A percentile compares a stretch with the other conserved stretches of the same genome.
Evolutionary conservation across 225 moss, liverwort and hornwort genomes (phyloP).

Genomic region (Rhytidiadelphus loreus): DNA sequence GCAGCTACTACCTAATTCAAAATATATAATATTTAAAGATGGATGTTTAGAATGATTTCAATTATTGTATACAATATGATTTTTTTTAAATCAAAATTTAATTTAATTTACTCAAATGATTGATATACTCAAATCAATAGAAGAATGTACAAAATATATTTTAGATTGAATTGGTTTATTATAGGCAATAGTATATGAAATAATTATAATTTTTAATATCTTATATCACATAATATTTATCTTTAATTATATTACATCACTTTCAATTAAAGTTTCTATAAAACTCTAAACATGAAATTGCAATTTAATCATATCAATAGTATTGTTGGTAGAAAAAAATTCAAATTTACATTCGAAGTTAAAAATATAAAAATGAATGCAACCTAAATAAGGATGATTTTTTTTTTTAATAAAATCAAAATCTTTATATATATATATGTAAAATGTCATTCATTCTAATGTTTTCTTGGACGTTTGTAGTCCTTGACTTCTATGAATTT

Average conservation of each 20-base stretch:
- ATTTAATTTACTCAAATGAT: background rate
- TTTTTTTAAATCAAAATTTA: background rate
- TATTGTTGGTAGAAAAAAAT: too few species aligned
- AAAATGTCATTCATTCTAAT: too few species aligned
- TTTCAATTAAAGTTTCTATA: background rate
- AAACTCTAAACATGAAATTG: too few species aligned
- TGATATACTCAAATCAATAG: background rate
- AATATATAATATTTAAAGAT: background rate
- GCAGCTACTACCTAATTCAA: conserved; percentile 60
- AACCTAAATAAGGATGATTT: fast-evolving
- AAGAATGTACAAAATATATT: background rate
- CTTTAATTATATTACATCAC: too few species aligned
- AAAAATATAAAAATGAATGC: too few species aligned
- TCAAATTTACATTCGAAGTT: background rate
- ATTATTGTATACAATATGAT: fast-evolving
- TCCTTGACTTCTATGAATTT: background rate
- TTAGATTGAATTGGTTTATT: background rate
- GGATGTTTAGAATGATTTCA: fast-evolving
- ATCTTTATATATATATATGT: too few species aligned
- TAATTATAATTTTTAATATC: background rate
- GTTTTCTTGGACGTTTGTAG: fast-evolving
- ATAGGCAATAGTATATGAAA: too few species aligned
- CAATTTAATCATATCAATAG: too few species aligned
- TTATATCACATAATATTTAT: too few species aligned
- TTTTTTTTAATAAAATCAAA: background rate